phyloP scores from a whole-genome alignment of 192 early-diverging fungal genomes.

The Spizellomyces punctatus region DNA sequence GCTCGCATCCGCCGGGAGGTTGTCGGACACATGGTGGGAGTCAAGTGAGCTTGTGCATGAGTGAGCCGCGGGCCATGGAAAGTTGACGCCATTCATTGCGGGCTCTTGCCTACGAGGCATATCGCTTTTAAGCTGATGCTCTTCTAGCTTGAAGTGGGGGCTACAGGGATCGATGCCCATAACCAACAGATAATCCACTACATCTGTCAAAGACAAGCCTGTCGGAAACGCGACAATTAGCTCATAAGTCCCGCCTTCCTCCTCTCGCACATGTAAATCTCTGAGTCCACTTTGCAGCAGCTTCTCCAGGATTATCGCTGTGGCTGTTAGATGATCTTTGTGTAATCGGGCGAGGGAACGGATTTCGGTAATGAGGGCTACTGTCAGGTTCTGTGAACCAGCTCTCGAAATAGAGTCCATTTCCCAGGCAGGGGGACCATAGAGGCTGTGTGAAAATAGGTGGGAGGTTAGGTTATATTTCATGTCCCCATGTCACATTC shows the following conservation, averaged over 20 bases:
- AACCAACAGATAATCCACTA: constrained; percentile 21
- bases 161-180: constrained; percentile 31
- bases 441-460: not conserved
- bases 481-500: not conserved
- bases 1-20: too few relatives aligned
- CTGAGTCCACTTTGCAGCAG: not conserved
- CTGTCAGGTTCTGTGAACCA: not conserved
- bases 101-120: not conserved
- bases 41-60: too few relatives aligned
- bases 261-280: constrained; percentile 10
- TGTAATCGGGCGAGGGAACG: constrained; percentile 13
- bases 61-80: too few relatives aligned
- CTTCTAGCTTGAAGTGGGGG: constrained; percentile 23
- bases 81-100: too few relatives aligned
- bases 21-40: too few relatives aligned
- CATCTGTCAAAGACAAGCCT: not conserved
- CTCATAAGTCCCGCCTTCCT: constrained; percentile 22
- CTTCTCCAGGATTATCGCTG: constrained; percentile 17
- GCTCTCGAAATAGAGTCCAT: constrained; percentile 12
- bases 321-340: constrained; percentile 9
- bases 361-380: constrained; percentile 12
- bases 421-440: constrained; percentile 34
- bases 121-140: not conserved
- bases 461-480: not conserved
- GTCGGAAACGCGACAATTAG: constrained; percentile 13